Base-by-base conservation (phyloP, 2,329 filamentous ascomycete genomes). In the Colletotrichum horii region DNA sequence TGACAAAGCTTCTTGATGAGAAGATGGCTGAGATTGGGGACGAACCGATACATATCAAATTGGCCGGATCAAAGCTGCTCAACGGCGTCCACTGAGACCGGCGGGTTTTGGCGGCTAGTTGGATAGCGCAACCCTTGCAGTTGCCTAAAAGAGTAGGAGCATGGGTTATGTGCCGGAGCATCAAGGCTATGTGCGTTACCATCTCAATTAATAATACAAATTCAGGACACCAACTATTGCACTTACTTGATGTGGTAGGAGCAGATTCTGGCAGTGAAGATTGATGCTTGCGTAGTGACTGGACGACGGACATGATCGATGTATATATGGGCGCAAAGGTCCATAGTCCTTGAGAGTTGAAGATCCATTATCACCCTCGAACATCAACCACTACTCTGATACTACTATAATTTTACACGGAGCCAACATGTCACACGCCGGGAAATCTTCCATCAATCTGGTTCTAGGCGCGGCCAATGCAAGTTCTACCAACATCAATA, bases 11-110 rank as follows among this genome's bases (percentile, higher is more conserved):
- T 76, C 74, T 89, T 36, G 86, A 89, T 72, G 77, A 80, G 6
- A 90, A 90, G 83, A 90, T 90, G 88, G 81, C 78, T 5, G 85
- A 89, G 75, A 89, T 90, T 80, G 88, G 88, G 0, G 88, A 90
- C 77, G 85, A 85, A 67, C 83, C 84, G 4, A 80, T 83, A 8
- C 84, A 85, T 70, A 67, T 58, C 12, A 66, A 48, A 8, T 26
- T 16, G 56, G 56, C 56, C 7, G 28, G 28, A 30, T 16, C 56
- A n/a, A 60, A 30, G 24, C 11, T 60, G 26, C 28, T n/a, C 26
- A 32, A 19, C 11, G 56, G 56, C 30, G 30, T 60, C 30, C 55
- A 58, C 11, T 52, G n/a, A 52, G n/a, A 12, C 11, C 11, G 43
- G 11, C 43, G 3, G 11, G 43, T 22, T 48, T 60, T 11, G 24